Conservation (phyloP, 805 yeast genomes). For the Candida morakotiae region DNA sequence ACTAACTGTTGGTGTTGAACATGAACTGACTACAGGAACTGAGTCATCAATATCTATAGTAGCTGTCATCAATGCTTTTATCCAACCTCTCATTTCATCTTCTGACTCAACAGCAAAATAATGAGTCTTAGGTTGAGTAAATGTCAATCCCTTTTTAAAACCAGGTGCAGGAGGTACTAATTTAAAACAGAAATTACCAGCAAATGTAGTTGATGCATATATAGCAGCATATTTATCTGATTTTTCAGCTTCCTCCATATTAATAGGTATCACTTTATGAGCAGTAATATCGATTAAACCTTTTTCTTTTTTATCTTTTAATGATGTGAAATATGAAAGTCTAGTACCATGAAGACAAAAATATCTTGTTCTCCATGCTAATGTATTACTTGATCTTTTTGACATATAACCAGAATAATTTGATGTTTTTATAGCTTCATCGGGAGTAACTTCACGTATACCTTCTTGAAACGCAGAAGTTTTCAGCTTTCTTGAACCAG, state of each 20-base stretch:
- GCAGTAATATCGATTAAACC: slow-evolving; percentile 96
- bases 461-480: slow-evolving; percentile 89
- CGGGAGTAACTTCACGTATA: slow-evolving; percentile 68
- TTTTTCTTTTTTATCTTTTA: slow-evolving; percentile 77
- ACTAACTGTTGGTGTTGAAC: slow-evolving; percentile 93
- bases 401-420: slow-evolving; percentile 93
- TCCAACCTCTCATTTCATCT: slow-evolving; percentile 94
- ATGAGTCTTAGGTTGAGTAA: slow-evolving; percentile 94
- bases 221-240: slow-evolving; percentile 77
- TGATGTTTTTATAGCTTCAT: slow-evolving; percentile 72
- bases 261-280: slow-evolving; percentile 78
- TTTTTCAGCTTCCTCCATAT: slow-evolving; percentile 42
- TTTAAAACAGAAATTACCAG: slow-evolving; percentile 91
- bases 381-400: slow-evolving; percentile 73
- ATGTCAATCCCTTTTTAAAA: slow-evolving; percentile 87
- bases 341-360: slow-evolving; percentile 91
- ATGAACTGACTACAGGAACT: slow-evolving; percentile 87
- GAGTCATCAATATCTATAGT: slow-evolving; percentile 94
- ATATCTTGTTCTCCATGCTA: slow-evolving; percentile 85
- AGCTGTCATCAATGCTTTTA: slow-evolving; percentile 90
- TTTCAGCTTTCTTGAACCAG: slow-evolving; percentile 52
- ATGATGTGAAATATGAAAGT: slow-evolving; percentile 76
- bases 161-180: slow-evolving; percentile 98
- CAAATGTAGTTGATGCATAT: slow-evolving; percentile 90
- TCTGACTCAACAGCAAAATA: slow-evolving; percentile 91